Percentiles rank a stretch among this genome's conserved stretches.
Evolutionary conservation across 441 rosid species (phyloP).

Genomic region (Croton setiger): DNA sequence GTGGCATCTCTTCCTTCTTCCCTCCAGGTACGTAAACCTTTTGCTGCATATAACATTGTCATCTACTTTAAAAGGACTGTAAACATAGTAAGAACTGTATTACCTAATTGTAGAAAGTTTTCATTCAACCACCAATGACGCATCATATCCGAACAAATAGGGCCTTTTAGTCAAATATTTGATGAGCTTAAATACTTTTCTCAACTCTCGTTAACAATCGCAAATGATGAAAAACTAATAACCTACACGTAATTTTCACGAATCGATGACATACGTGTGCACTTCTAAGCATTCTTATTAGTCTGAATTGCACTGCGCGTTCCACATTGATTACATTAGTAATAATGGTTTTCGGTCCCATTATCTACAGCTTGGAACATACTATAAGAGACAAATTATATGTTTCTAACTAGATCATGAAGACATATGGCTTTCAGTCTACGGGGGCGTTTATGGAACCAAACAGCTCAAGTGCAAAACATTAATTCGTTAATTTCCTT

Average conservation of each 20-base stretch:
- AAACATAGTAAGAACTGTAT: background rate
- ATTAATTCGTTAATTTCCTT: background rate
- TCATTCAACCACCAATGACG: background rate
- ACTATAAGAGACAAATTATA: background rate
- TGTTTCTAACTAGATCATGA: too few relatives aligned
- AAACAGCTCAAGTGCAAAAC: background rate
- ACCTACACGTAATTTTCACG: background rate
- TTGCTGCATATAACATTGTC: conserved; percentile 30
- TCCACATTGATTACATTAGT: background rate
- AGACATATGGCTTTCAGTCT: background rate
- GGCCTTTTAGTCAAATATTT: background rate
- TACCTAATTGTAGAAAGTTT: background rate
- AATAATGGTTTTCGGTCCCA: background rate
- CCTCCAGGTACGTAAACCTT: conserved; percentile 48
- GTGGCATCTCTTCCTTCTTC: conserved; percentile 47
- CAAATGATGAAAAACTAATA: background rate
- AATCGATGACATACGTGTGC: background rate
- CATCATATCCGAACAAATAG: background rate
- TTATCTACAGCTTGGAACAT: background rate
- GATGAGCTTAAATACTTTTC: background rate
- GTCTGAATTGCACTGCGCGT: background rate
- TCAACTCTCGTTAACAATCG: background rate
- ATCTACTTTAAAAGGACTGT: background rate
- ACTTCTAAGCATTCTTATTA: background rate
- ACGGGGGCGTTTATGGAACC: background rate